Percentiles rank a stretch among this genome's conserved stretches.
Conservation (phyloP, 2,329 filamentous ascomycete species). For the Colletotrichum coccodes region DNA sequence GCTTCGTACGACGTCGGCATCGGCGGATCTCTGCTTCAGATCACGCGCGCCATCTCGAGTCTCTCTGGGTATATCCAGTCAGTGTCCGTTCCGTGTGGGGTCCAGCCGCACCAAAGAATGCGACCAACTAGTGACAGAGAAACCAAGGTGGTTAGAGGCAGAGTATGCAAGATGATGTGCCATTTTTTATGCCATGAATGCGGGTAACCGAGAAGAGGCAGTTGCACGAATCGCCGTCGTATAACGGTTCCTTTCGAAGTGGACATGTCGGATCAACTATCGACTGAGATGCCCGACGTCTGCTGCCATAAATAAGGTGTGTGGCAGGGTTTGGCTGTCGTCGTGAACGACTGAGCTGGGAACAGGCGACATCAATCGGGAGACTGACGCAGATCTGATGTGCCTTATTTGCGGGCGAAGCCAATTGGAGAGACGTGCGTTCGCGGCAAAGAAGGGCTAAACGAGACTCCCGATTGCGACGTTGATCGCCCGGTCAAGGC, state of each 20-base stretch:
- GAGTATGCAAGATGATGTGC: conserved; percentile 34
- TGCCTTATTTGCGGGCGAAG: conserved; percentile 20
- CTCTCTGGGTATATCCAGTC: neutral
- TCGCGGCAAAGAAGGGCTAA: conserved; percentile 28
- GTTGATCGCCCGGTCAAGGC: conserved; percentile 11
- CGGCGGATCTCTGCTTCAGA: conserved; percentile 15
- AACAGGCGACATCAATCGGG: conserved; percentile 8
- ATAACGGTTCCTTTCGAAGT: conserved; percentile 19
- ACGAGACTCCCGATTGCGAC: conserved; percentile 23
- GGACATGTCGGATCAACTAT: conserved; percentile 22
- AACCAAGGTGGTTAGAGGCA: conserved; percentile 12
- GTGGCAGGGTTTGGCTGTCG: conserved; percentile 22
- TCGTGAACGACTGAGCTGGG: conserved; percentile 14
- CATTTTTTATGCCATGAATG: conserved; percentile 36
- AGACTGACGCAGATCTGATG: conserved; percentile 23
- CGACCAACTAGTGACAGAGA: conserved; percentile 2
- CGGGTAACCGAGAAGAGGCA: conserved; percentile 26
- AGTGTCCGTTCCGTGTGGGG: conserved; percentile 8
- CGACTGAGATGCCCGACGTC: conserved; percentile 3
- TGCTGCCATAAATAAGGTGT: neutral
- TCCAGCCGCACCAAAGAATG: neutral
- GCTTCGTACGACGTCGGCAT: conserved; percentile 18
- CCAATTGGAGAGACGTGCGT: conserved; percentile 21
- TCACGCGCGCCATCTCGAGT: conserved; percentile 10
- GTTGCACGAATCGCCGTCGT: conserved; percentile 27